phyloP scores from a whole-genome alignment of 1,139 yeast species.

The Diutina sp. region DNA sequence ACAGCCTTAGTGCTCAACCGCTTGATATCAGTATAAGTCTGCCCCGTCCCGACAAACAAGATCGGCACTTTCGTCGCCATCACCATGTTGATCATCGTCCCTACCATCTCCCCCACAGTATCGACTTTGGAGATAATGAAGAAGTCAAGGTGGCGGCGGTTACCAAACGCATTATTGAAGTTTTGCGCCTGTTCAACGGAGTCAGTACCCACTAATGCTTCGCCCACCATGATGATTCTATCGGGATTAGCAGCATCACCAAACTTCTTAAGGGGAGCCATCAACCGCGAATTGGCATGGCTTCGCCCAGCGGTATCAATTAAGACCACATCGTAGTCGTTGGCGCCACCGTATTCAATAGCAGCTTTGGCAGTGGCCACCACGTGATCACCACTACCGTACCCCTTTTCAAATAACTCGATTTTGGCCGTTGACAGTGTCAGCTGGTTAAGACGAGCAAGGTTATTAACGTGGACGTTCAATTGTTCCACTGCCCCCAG shows the following conservation, averaged over 20 bases:
- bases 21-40: slow-evolving; percentile 88
- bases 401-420: slow-evolving; percentile 86
- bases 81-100: slow-evolving; percentile 96
- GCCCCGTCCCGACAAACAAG: slow-evolving; percentile 92
- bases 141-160: slow-evolving; percentile 68
- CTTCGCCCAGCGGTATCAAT: slow-evolving; percentile 98
- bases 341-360: slow-evolving; percentile 56
- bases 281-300: slow-evolving; percentile 85
- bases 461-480: slow-evolving; percentile 81
- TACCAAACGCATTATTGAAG: slow-evolving; percentile 89
- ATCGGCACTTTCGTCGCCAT: slow-evolving; percentile 95
- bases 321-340: slow-evolving; percentile 65
- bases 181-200: slow-evolving; percentile 92
- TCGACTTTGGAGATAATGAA: slow-evolving; percentile 92
- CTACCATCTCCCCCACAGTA: slow-evolving; percentile 94
- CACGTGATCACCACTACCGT: slow-evolving; percentile 89
- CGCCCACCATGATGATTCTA: slow-evolving; percentile 97
- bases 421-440: slow-evolving; percentile 40
- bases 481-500: slow-evolving; percentile 97
- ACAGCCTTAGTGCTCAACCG: slow-evolving; percentile 91
- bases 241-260: slow-evolving; percentile 95
- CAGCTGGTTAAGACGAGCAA: slow-evolving; percentile 36
- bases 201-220: slow-evolving; percentile 94
- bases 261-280: slow-evolving; percentile 92
- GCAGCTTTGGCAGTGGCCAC: slow-evolving; percentile 95